Conservation (phyloP, 73 alveolate species). For the Halteria grandinella region DNA sequence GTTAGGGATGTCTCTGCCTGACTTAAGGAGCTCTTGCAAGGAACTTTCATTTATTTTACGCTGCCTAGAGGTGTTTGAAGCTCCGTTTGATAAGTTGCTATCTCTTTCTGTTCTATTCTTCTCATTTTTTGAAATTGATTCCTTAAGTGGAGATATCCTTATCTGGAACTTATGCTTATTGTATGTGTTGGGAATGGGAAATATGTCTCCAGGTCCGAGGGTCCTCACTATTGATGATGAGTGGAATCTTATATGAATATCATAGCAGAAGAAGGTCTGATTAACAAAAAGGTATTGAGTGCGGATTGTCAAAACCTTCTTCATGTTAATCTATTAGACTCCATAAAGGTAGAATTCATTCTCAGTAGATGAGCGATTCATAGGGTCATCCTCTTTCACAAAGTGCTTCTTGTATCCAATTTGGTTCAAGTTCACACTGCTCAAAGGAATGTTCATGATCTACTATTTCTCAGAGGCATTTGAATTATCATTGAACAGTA, state of each 20-base stretch:
- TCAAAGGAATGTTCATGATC: constrained; percentile 21
- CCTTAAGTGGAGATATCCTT: constrained; percentile 1
- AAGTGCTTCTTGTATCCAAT: constrained; percentile 40
- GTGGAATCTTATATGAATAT: constrained; percentile 21
- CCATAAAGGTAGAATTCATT: constrained; percentile 56
- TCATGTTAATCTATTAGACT: constrained; percentile 47
- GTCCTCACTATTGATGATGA: constrained; percentile 13
- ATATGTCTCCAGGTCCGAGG: constrained; percentile 46
- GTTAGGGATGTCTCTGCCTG: constrained; percentile 26
- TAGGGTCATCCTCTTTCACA: constrained; percentile 18
- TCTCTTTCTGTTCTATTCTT: too few species aligned
- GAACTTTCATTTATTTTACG: too few species aligned
- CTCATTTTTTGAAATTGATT: too few species aligned
- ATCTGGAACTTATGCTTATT: constrained; percentile 36
- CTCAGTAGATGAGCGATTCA: too few species aligned
- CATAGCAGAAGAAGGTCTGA: constrained; percentile 44
- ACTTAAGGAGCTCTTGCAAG: constrained; percentile 30
- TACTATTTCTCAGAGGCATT: background rate
- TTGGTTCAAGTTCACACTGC: constrained; percentile 33
- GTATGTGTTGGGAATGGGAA: constrained; percentile 51
- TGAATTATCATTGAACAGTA: constrained; percentile 26
- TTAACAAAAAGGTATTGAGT: constrained; percentile 49
- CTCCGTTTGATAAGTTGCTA: too few species aligned
- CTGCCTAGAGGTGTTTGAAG: too few species aligned
- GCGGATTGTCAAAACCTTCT: constrained; percentile 59